Evolutionary conservation across 1,284 basidiomycete genomes (phyloP), one percentile per base, ranked within the genome.

Genomic region (Rugiboletus extremiorientalis): DNA sequence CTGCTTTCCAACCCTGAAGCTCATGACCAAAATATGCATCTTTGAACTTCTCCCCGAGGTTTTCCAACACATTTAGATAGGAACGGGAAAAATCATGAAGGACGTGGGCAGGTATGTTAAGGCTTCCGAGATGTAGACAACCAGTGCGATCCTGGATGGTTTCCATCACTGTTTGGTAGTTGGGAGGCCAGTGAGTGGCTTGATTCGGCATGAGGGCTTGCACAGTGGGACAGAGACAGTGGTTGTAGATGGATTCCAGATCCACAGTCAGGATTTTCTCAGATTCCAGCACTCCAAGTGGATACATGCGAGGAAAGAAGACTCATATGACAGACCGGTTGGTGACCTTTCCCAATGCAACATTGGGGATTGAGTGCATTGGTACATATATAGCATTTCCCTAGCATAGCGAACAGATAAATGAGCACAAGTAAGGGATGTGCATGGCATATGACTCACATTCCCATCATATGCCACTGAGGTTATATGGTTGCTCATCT

Each of bases 11-110:
- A 8, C 63, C 53, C 5, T 30, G 33, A 2, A 64, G 37, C 36
- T 64, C 56, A 30, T 64, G 63, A 1, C 28, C 51, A 28, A 64
- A 64, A n/a, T 65, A 63, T 1, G 63, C 50, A 23, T 60, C 51
- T 0, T 2, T 14, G 8, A 64, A 65, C 4, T 50, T n/a, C n/a
- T n/a, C n/a, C n/a, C n/a, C n/a, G n/a, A 56, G n/a, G 1, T 5
- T 12, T 33, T 25, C 5, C 7, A 59, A 2, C 0, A 5, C 2
- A 2, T 49, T 4, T 1, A 59, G 11, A 16, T 43, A 58, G 1
- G 0, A 6, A 0, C 10, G 1, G 0, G 38, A 16, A 10, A 60
- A 60, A 0, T 51, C n/a, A 1, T 18, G 3, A 1, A 61, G 59
- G 2, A 61, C 22, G 6, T 43, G 37, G 3, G 41, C 25, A 4